Base-by-base conservation (phyloP, 768 basidiomycete genomes). In the Serendipita vermifera region DNA sequence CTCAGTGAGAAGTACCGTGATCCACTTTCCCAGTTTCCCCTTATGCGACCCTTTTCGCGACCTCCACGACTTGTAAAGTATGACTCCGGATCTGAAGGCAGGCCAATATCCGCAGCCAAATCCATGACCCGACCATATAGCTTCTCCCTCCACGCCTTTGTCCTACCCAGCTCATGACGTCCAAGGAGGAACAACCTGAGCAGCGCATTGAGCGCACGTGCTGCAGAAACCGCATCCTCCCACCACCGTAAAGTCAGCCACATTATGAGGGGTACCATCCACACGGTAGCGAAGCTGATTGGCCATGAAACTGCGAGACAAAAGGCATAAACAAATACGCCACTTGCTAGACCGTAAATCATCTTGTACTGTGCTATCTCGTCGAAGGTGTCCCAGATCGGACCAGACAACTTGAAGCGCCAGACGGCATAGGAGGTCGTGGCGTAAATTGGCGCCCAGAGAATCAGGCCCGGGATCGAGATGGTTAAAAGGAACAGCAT, bases 351-450 rank as follows among this genome's bases (percentile, higher is more conserved):
- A 7, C 90, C 90, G 62, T 87, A 88, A 20, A 83, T 78, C 55
- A 91, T 80, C 66, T 90, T 91, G 68, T 87, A 86, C 64, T 91
- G 86, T 9, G 88, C 86, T 60, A 91, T 87, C 66, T 91, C 88
- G 63, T 91, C 89, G 77, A 80, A 89, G 0, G 86, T 89, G 64
- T 91, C 85, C 72, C 83, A 85, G 33, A 85, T 75, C 0, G 87
- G 87, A 0, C 88, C 88, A 0, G 77, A 82, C 69, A 81, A 83
- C 69, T 85, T 87, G 73, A 86, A 86, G 60, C 81, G 80, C 62
- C 76, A 77, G 20, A 85, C 84, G 2, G 78, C 83, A 62, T 78
- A 75, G 61, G 80, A 78, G 1, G 87, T 84, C 17, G 81, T 80
- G 54, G 71, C 60, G 62, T 91, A 89, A 13, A 91, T 72, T 1